Evolutionary conservation across 305 asterid species (phyloP), one percentile per base, ranked within the genome.

Genomic region (Galium porrigens): DNA sequence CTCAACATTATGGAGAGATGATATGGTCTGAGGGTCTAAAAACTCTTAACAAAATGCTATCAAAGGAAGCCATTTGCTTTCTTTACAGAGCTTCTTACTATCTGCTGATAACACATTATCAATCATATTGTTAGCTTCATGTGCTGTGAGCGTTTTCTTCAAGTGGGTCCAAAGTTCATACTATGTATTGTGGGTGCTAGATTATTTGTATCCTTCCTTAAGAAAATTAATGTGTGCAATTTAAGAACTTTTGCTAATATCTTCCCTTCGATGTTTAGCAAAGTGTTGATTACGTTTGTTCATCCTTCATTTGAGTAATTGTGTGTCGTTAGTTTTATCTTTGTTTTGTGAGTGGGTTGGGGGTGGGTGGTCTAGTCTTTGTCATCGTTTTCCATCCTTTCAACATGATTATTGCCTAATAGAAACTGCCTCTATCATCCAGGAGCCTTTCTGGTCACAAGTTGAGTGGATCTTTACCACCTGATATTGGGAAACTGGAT

Each of bases 401-500:
- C 11, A 33, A 9, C 58, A n/a, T 62, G 9, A 63, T 46, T 6
- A 63, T 54, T 64, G 61, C 58, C 46, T 42, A 29, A 20, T 58
- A 20, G 18, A 44, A 58, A 56, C 58, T 48, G 20, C 66, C 72
- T 55, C 65, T 55, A 69, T 80, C 71, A 63, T 77, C 73, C 91
- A 92, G 99, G 90, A 92, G 86, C 79, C 96, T 92, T 64, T 79
- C 95, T 55, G 82, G 88, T 77, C 99, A 86, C 85, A 87, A 67
- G 82, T 66, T 89, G 81, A 89, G 95, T 75, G 99, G 99, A 63
- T 83, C 95, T 64, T 77, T 92, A 68, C 80, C 99, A 34, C 73
- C 94, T 56, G 97, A 89, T 58, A 79, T 92, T 49, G 96, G 96
- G 75, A 92, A 87, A 86, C 87, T 89, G 63, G 96, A 84, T 41